phyloP scores from a whole-genome alignment of 768 basidiomycete species.

The Rhizopogon vinicolor region DNA sequence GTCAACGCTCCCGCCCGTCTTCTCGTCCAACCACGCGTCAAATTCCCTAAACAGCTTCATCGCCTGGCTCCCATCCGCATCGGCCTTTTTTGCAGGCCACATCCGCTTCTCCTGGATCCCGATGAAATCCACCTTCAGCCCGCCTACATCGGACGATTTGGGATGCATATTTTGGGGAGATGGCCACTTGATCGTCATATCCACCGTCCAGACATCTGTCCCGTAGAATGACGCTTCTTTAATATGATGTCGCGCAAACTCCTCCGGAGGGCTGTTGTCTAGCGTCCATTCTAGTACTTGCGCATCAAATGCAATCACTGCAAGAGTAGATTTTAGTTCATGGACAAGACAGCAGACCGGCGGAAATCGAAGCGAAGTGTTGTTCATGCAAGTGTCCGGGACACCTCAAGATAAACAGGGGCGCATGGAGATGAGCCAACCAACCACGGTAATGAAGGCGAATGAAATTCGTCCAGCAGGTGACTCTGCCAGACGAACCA shows the following conservation, averaged over 20 bases:
- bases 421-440: background rate
- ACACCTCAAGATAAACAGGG: too few relatives aligned
- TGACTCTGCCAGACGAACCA: background rate
- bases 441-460: background rate
- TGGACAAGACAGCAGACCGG: background rate
- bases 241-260: slow-evolving; percentile 78
- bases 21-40: slow-evolving; percentile 69
- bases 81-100: slow-evolving; percentile 67
- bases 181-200: slow-evolving; percentile 62
- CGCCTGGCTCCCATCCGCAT: slow-evolving; percentile 48
- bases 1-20: slow-evolving; percentile 63
- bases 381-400: too few relatives aligned
- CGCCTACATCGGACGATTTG: slow-evolving; percentile 14
- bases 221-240: slow-evolving; percentile 90
- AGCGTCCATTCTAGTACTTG: slow-evolving; percentile 85
- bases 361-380: background rate
- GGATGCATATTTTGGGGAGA: slow-evolving; percentile 4
- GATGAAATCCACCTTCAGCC: slow-evolving; percentile 65
- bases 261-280: slow-evolving; percentile 72
- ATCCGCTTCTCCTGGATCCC: slow-evolving; percentile 81
- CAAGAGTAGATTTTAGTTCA: background rate
- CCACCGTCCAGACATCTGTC: slow-evolving; percentile 64
- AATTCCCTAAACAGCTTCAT: slow-evolving; percentile 74
- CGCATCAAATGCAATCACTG: slow-evolving; percentile 87
- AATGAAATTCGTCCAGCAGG: too few relatives aligned